Evolutionary conservation across 2,329 filamentous ascomycete species (phyloP).

Genomic region (Teratosphaeria pseudoeucalypti): DNA sequence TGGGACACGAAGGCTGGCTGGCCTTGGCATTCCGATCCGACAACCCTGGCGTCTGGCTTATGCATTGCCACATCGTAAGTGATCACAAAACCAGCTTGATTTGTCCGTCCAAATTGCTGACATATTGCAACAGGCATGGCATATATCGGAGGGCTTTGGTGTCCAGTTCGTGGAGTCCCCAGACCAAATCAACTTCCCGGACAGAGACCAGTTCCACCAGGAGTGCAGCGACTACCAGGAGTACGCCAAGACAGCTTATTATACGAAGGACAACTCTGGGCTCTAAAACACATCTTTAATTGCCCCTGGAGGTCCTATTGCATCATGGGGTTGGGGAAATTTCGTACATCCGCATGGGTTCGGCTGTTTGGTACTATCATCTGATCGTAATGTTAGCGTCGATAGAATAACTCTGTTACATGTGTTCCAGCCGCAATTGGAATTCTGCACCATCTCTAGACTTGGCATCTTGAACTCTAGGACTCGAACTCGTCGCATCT

Average conservation of each 20-base stretch:
- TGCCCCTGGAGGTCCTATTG: no score
- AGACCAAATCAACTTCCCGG: constrained; percentile 22
- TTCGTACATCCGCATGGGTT: background rate
- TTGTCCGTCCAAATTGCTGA: constrained; percentile 4
- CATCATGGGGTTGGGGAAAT: no score
- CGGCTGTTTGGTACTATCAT: background rate
- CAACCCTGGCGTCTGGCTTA: constrained; percentile 37
- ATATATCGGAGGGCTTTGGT: constrained; percentile 48
- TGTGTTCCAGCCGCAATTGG: background rate
- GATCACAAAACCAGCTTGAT: constrained; percentile 44
- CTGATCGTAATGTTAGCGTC: background rate
- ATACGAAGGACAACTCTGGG: constrained; percentile 31
- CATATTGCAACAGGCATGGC: constrained; percentile 34
- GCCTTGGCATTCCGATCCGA: constrained; percentile 42
- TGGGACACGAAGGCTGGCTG: constrained; percentile 37
- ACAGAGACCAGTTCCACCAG: constrained; percentile 16
- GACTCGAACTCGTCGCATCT: no score
- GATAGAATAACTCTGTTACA: background rate
- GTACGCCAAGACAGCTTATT: constrained; percentile 24
- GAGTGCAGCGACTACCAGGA: constrained; percentile 26
- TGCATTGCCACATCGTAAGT: constrained; percentile 48
- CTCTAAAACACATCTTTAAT: constrained; percentile 13
- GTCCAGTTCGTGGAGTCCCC: constrained; percentile 43
- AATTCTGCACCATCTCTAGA: background rate
- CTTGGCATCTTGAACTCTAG: background rate